phyloP scores from a whole-genome alignment of 163 green algal species.

The Chloromonas sp. region DNA sequence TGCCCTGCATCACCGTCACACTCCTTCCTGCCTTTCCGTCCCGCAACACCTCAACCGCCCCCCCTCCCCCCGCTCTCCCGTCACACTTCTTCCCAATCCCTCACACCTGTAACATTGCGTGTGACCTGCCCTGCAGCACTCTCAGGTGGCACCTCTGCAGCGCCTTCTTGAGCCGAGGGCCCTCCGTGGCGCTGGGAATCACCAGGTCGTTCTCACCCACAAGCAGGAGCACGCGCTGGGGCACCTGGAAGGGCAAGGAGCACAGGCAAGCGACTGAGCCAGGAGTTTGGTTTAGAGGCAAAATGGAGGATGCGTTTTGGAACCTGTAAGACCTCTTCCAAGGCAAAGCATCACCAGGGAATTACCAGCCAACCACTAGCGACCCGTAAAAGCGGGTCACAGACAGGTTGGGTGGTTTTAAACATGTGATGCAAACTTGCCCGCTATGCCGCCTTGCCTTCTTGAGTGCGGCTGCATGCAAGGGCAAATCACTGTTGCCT shows the following conservation, averaged over 20 bases:
- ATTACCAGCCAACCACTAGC: background rate
- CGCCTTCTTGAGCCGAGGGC: slow-evolving; percentile 38
- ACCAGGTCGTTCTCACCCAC: slow-evolving; percentile 61
- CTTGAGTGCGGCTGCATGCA: no score
- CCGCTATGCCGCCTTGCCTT: no score
- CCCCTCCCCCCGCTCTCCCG: background rate
- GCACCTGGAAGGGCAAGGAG: slow-evolving; percentile 31
- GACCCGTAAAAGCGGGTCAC: no score
- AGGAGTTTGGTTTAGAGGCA: no score
- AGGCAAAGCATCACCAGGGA: background rate
- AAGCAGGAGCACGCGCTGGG: slow-evolving; percentile 72
- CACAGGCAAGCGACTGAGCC: background rate
- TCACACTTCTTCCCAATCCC: background rate
- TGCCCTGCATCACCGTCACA: no score
- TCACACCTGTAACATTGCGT: slow-evolving; percentile 81
- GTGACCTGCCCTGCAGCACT: slow-evolving; percentile 51
- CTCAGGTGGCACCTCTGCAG: slow-evolving; percentile 14
- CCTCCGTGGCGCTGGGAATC: slow-evolving; percentile 68
- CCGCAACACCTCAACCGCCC: no score
- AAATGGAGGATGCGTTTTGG: no score
- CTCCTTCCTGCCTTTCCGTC: background rate
- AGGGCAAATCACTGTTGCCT: no score
- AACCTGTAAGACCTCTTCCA: no score
- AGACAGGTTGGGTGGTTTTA: no score
- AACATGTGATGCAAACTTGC: no score